A percentile compares a stretch with the other conserved stretches of the same genome.
Evolutionary conservation across 108 stramenopile species (phyloP).

Genomic region (Bacterosira constricta): DNA sequence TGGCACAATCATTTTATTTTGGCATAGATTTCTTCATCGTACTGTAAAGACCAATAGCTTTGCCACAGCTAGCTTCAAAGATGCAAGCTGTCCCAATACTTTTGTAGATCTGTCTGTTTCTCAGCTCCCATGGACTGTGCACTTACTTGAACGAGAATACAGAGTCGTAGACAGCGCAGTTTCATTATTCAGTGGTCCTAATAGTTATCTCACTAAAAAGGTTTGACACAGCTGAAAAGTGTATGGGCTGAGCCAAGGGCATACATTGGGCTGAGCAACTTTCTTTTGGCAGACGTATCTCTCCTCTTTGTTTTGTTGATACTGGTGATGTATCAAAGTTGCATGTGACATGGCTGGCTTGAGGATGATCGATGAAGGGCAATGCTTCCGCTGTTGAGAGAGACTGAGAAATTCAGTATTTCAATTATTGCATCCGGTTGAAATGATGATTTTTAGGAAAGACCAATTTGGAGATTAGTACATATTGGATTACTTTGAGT

Average conservation of each 20-base stretch:
- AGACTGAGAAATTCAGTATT: slow-evolving; percentile 58
- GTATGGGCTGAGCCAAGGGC: too few species aligned
- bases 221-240: neutral
- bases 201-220: slow-evolving; percentile 28
- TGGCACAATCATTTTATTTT: slow-evolving; percentile 51
- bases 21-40: slow-evolving; percentile 64
- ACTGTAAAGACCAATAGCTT: slow-evolving; percentile 44
- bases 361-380: slow-evolving; percentile 41
- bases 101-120: slow-evolving; percentile 48
- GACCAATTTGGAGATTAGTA: neutral
- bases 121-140: slow-evolving; percentile 26
- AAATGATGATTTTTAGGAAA: neutral
- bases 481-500: slow-evolving; percentile 3
- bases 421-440: neutral
- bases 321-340: slow-evolving; percentile 66
- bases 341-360: slow-evolving; percentile 39
- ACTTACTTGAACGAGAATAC: neutral
- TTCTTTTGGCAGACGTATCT: slow-evolving; percentile 35
- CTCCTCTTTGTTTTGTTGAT: slow-evolving; percentile 45
- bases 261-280: neutral
- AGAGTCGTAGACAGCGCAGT: too few species aligned
- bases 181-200: slow-evolving; percentile 7
- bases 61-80: slow-evolving; percentile 36
- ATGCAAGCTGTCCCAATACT: slow-evolving; percentile 32
- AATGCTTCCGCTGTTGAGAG: slow-evolving; percentile 70